phyloP scores from a whole-genome alignment of 768 basidiomycete species.

The Tricholoma terreum region DNA sequence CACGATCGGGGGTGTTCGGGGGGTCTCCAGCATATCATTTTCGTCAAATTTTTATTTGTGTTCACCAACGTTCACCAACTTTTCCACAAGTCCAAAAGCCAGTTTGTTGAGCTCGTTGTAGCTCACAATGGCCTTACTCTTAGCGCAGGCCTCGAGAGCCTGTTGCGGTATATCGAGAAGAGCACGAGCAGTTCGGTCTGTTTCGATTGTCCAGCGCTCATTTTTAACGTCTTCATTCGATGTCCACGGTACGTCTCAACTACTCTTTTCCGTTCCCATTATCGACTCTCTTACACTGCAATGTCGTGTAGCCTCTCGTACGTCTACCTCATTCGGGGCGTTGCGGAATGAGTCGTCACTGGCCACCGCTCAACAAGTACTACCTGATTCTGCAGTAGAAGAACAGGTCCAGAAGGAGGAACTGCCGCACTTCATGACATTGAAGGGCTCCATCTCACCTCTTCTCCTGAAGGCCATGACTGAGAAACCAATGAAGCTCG shows the following conservation, averaged over 20 bases:
- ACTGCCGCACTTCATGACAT: conserved; percentile 31
- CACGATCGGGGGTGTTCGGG: too few species aligned
- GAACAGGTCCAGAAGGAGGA: conserved; percentile 10
- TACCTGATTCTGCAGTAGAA: background rate
- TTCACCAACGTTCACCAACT: background rate
- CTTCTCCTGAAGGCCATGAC: conserved; percentile 59
- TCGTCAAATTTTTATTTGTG: too few species aligned
- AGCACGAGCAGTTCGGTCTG: conserved; percentile 19
- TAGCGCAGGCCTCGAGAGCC: conserved; percentile 20
- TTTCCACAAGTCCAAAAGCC: background rate
- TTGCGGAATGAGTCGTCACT: conserved; percentile 12
- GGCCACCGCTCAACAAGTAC: conserved; percentile 4
- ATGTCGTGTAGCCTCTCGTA: background rate
- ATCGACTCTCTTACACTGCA: background rate
- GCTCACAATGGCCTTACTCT: conserved; percentile 22
- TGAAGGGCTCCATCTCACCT: conserved; percentile 37
- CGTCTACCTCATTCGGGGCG: background rate
- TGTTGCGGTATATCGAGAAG: conserved; percentile 9
- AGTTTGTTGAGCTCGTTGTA: conserved; percentile 11
- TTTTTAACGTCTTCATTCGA: conserved; percentile 15
- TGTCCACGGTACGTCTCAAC: conserved; percentile 16
- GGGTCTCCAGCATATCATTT: too few species aligned
- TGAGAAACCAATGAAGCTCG: conserved; percentile 60
- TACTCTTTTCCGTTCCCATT: background rate
- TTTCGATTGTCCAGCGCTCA: conserved; percentile 19